Conservation (phyloP, 345 rosid genomes). For the Garcia nutans region DNA sequence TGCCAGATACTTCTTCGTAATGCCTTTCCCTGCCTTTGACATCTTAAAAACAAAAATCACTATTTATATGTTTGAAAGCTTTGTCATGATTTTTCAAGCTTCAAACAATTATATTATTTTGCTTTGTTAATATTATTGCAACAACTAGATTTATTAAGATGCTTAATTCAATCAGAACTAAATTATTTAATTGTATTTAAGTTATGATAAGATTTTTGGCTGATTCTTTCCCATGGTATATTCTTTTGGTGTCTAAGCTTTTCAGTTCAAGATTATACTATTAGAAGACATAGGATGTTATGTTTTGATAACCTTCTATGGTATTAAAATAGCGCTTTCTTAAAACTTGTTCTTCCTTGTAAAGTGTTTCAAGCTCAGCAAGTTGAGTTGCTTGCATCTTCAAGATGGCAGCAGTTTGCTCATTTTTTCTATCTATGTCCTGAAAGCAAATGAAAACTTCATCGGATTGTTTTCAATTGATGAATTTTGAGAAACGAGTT, state of each 20-base stretch:
- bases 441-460: slow-evolving; percentile 27
- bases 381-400: slow-evolving; percentile 95
- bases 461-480: background rate
- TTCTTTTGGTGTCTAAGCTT: background rate
- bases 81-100: background rate
- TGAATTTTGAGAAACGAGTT: background rate
- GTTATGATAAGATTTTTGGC: background rate
- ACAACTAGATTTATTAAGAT: background rate
- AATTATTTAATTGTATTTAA: background rate
- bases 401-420: slow-evolving; percentile 93
- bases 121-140: background rate
- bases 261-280: background rate
- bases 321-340: slow-evolving; percentile 88
- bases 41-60: background rate
- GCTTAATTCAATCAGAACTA: background rate
- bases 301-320: slow-evolving; percentile 64
- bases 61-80: background rate
- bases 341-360: slow-evolving; percentile 86
- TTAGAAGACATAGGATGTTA: background rate
- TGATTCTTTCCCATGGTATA: background rate
- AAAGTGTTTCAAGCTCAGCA: slow-evolving; percentile 78
- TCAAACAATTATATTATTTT: background rate
- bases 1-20: no score
- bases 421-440: slow-evolving; percentile 97
- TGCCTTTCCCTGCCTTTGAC: background rate